Conservation (phyloP, 2,329 filamentous ascomycete species). For the Clonostachys rhizophaga region DNA sequence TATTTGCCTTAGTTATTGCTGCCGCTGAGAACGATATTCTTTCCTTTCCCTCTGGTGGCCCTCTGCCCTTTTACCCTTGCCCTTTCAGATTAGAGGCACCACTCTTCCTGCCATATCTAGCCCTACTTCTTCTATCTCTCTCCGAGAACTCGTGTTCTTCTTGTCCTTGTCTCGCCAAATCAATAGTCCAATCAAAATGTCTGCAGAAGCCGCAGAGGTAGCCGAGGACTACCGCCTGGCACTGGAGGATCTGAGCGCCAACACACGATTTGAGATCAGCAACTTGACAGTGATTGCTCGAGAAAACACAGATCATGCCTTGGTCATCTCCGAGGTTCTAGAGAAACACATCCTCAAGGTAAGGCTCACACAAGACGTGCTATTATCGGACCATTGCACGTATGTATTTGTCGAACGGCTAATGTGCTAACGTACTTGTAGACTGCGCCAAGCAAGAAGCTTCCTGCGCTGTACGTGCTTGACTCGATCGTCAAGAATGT, state of each 20-base stretch:
- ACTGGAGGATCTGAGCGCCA: constrained; percentile 84
- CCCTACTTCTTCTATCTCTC: no score
- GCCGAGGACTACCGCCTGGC: constrained; percentile 93
- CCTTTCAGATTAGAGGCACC: no score
- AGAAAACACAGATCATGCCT: constrained; percentile 93
- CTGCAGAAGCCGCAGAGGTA: constrained; percentile 69
- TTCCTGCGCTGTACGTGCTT: constrained; percentile 94
- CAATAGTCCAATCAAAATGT: constrained; percentile 26
- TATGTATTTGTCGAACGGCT: background rate
- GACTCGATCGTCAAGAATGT: constrained; percentile 99
- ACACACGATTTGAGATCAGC: constrained; percentile 93
- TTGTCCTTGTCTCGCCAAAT: no score
- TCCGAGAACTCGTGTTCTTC: no score
- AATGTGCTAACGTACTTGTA: constrained; percentile 40
- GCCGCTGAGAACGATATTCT: no score
- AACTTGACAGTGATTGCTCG: constrained; percentile 96
- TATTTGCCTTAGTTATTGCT: no score
- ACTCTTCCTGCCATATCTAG: no score
- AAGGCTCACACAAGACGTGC: constrained; percentile 33
- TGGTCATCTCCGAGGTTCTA: constrained; percentile 85
- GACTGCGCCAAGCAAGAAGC: constrained; percentile 83
- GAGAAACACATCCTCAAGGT: constrained; percentile 94
- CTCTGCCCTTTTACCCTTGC: no score
- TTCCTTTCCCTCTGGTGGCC: no score
- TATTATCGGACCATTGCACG: constrained; percentile 3